These are phyloP conservation scores for Saccharomyces hybrid DNA, from an alignment of 1,139 yeast species.

Conservation along the genomic window DNA sequence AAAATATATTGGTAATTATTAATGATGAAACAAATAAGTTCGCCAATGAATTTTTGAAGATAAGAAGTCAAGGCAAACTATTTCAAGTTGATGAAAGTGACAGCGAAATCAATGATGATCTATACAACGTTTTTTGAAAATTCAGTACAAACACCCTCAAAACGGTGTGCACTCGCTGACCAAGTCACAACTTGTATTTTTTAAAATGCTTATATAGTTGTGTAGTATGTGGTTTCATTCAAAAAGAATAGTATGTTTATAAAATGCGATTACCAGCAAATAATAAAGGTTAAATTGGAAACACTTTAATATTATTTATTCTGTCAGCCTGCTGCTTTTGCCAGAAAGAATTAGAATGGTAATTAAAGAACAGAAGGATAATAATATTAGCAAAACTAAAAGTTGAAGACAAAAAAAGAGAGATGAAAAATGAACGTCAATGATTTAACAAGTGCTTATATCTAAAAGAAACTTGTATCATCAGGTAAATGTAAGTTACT, in stretches of 20 bases:
- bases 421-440: not conserved
- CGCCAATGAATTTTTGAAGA: conserved; percentile 34
- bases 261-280: too few relatives aligned
- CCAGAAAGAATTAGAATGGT: not conserved
- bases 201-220: too few relatives aligned
- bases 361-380: too few relatives aligned
- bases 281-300: too few relatives aligned
- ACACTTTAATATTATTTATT: too few relatives aligned
- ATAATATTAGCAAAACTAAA: not conserved
- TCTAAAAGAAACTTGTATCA: not conserved
- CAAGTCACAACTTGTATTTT: too few relatives aligned
- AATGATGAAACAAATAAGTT: conserved; percentile 47
- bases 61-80: conserved; percentile 40
- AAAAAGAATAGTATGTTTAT: too few relatives aligned
- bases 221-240: too few relatives aligned
- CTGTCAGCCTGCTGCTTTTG: too few relatives aligned
- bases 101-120: not conserved
- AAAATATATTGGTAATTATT: conserved; percentile 54
- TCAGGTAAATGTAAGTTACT: conserved; percentile 7
- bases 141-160: too few relatives aligned
- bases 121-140: not conserved
- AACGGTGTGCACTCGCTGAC: too few relatives aligned
- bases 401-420: not conserved
- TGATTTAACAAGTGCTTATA: not conserved
- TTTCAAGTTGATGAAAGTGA: conserved; percentile 29